Base-by-base conservation (phyloP, 2,329 filamentous ascomycete genomes). In the Ceratocystis destructans region DNA sequence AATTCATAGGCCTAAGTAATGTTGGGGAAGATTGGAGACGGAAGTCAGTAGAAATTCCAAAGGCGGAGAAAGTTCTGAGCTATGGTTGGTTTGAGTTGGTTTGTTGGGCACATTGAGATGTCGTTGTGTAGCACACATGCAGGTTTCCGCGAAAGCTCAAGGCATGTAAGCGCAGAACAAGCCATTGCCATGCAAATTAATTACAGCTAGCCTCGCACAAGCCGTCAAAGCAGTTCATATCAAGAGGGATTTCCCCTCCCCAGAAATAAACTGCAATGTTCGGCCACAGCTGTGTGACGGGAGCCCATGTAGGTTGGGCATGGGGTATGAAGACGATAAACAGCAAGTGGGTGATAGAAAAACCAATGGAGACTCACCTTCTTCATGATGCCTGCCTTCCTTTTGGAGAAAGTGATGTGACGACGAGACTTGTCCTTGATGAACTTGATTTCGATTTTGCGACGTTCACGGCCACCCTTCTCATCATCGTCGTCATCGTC, bases 391-490 rank as follows among this genome's bases (percentile, higher is more conserved):
- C 94, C 94, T 66, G 94, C 94, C 82, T 99, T 99, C 77, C 94
- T 90, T 86, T 99, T 99, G 72, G 93, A 97, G 78, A 99, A 97
- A 73, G 94, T 97, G 76, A 97, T 99, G 81, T 99, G 94, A 70
- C 94, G 89, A 79, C 94, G 91, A 79, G 93, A 97, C 82, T 99
- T 99, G 80, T 99, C 94, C 78, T 92, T 93, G 78, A 99, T 99
- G 80, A 99, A 99, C 84, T 99, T 99, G 81, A 99, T 99, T 79
- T 99, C 94, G 74, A 99, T 99, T 88, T 99, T 99, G 80, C 94
- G 87, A 75, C 94, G 88, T 84, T 97, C 94, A 78, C 94, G 92
- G 74, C 91, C 91, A 70, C 90, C 90, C 85, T 97, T 97, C 77
- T 96, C 93, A 72, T 96, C 92, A 72, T 97, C 92, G 70, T 97